Base-by-base conservation (phyloP, 2,329 filamentous ascomycete species). In the Colletotrichum abscissum region DNA sequence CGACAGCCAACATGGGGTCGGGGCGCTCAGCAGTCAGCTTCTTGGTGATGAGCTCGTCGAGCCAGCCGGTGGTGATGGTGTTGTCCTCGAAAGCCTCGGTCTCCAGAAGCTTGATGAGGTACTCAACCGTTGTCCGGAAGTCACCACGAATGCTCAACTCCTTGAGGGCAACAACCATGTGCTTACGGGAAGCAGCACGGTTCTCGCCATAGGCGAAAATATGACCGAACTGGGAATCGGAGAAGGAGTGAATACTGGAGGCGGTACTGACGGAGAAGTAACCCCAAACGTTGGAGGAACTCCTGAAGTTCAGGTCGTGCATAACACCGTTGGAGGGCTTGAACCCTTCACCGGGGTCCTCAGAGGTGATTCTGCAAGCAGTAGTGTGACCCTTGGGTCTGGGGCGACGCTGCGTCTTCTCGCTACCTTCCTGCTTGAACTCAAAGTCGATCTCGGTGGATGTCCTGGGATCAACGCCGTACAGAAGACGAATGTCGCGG, bases 201-300 rank as follows among this genome's bases (percentile, higher is more conserved):
- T 97, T 99, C 89, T 99, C 97, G 74, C 97, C 97, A 79, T 98
- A 99, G 65, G 97, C 97, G 84, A 99, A 99, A 78, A 99, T 99
- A 86, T 99, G 97, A 85, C 97, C 97, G 79, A 99, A 99, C 82
- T 99, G 97, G 80, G 94, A 97, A 87, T 99, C 97, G 8, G 97
- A 98, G 89, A 98, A 99, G 84, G 95, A 98, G 91, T 99, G 97
- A 77, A 99, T 99, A 84, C 95, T 95, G 86, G 95, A 96, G 69
- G 95, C 93, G 11, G 95, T 97, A 87, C 95, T 94, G 83, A 99
- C 97, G 66, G 97, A 99, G 91, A 99, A 99, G 86, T 99, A 99
- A 89, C 97, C 97, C 97, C 97, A 99, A 69, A 98, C 97, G 78
- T 99, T 99, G 76, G 97, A 98, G 83, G 95, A 98, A 87, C 94